phyloP scores from a whole-genome alignment of 2,329 filamentous ascomycete genomes.

The Dendryphion nanum region DNA sequence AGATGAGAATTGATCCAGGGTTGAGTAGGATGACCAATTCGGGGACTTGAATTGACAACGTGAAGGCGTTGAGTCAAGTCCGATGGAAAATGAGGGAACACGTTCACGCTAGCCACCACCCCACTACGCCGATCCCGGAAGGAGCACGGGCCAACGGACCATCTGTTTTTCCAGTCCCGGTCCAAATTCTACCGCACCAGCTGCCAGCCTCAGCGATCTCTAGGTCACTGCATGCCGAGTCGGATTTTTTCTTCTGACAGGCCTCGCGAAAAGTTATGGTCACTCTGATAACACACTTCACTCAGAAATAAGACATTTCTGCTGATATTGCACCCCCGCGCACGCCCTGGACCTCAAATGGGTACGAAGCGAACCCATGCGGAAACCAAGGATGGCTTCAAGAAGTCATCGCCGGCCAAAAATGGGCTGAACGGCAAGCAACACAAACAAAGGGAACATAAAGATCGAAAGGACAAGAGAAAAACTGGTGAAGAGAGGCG shows the following conservation, averaged over 20 bases:
- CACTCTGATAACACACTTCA: too few relatives aligned
- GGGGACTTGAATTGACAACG: too few relatives aligned
- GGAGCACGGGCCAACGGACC: constrained; percentile 11
- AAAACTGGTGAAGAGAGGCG: constrained; percentile 31
- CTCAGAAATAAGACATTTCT: too few relatives aligned
- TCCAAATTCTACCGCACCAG: constrained; percentile 18
- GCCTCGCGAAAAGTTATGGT: constrained; percentile 32
- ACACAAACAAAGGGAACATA: too few relatives aligned
- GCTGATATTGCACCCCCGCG: too few relatives aligned
- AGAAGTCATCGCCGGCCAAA: constrained; percentile 35
- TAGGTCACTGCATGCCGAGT: constrained; percentile 39
- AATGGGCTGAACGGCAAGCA: constrained; percentile 22
- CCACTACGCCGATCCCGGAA: constrained; percentile 16
- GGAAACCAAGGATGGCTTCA: constrained; percentile 41
- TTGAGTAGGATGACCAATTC: too few relatives aligned
- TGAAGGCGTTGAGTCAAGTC: too few relatives aligned
- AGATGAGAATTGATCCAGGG: too few relatives aligned
- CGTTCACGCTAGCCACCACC: background rate
- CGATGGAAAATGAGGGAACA: too few relatives aligned
- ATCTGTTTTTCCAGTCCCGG: constrained; percentile 17
- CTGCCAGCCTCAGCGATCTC: constrained; percentile 24
- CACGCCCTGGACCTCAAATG: constrained; percentile 34
- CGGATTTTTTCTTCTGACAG: constrained; percentile 39
- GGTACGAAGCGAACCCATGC: constrained; percentile 43
- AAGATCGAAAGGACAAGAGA: constrained; percentile 28